phyloP scores from a whole-genome alignment of 2,329 filamentous ascomycete genomes.

The Mycosphaerella arachidis region DNA sequence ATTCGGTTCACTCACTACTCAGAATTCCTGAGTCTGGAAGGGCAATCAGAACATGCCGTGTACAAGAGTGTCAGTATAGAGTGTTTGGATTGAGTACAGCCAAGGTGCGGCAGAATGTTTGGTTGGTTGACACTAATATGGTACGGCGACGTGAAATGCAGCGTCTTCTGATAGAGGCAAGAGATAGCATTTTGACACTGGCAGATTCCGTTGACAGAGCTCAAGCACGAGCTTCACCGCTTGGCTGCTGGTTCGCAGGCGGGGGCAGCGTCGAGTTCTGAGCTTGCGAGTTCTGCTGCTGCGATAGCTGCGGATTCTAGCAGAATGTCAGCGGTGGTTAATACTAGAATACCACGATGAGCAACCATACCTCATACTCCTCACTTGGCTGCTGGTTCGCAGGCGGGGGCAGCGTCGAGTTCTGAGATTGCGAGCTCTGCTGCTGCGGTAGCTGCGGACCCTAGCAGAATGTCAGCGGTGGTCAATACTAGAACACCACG shows the following conservation, averaged over 20 bases:
- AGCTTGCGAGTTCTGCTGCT: neutral
- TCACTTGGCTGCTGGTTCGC: neutral
- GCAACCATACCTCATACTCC: conserved; percentile 1
- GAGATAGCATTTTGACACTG: neutral
- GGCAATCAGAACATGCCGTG: too few relatives aligned
- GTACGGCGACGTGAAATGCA: too few relatives aligned
- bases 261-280: neutral
- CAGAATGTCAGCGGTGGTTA: neutral
- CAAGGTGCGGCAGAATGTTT: too few relatives aligned
- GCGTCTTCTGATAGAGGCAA: neutral
- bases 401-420: neutral
- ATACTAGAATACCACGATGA: too few relatives aligned
- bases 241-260: neutral
- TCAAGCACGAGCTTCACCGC: neutral
- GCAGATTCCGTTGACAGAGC: neutral
- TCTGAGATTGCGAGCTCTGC: neutral
- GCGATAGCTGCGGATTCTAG: neutral
- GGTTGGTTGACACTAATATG: too few relatives aligned
- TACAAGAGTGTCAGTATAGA: too few relatives aligned
- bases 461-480: neutral
- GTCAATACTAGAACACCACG: too few relatives aligned
- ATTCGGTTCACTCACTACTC: too few relatives aligned
- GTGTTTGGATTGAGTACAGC: too few relatives aligned
- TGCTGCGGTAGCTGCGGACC: neutral
- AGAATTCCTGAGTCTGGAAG: too few relatives aligned